Conservation (phyloP, 2,329 filamentous ascomycete species). For the Berkeleyomyces basicola region DNA sequence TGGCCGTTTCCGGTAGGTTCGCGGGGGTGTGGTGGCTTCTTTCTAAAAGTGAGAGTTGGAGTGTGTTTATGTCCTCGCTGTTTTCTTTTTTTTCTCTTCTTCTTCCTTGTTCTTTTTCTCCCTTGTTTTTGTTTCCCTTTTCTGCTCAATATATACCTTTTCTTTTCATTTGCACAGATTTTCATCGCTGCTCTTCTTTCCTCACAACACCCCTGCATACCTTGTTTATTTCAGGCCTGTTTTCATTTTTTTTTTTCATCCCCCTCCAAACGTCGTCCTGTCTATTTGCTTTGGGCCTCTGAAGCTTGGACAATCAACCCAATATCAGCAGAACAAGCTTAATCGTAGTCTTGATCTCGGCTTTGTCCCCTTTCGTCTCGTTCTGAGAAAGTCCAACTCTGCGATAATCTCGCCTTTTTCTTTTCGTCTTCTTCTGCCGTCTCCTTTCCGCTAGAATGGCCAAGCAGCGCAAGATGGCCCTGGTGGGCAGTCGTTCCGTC, state of each 20-base stretch:
- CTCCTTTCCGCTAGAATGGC: constrained; percentile 25
- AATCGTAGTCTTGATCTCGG: neutral
- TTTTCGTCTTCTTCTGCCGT: neutral
- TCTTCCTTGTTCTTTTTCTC: neutral
- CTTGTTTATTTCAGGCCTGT: neutral
- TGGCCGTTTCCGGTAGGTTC: neutral
- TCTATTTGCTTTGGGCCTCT: neutral
- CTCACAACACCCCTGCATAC: neutral
- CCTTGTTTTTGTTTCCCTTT: neutral
- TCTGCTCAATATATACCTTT: neutral
- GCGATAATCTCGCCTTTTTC: neutral
- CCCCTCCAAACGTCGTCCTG: neutral
- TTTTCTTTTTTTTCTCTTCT: neutral
- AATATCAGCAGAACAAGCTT: neutral
- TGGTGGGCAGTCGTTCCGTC: constrained; percentile 86
- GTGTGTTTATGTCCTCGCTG: neutral
- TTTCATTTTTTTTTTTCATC: constrained; percentile 4
- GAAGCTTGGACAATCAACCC: neutral
- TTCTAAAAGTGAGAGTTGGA: too few relatives aligned
- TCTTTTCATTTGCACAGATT: neutral
- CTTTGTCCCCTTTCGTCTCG: neutral
- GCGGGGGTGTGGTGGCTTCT: neutral
- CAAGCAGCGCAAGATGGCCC: constrained; percentile 89
- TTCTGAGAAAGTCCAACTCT: neutral
- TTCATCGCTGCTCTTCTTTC: neutral